Evolutionary conservation across 352 stramenopile genomes (phyloP), one percentile per base, ranked within the genome.

Genomic region (Peronospora tabacina): DNA sequence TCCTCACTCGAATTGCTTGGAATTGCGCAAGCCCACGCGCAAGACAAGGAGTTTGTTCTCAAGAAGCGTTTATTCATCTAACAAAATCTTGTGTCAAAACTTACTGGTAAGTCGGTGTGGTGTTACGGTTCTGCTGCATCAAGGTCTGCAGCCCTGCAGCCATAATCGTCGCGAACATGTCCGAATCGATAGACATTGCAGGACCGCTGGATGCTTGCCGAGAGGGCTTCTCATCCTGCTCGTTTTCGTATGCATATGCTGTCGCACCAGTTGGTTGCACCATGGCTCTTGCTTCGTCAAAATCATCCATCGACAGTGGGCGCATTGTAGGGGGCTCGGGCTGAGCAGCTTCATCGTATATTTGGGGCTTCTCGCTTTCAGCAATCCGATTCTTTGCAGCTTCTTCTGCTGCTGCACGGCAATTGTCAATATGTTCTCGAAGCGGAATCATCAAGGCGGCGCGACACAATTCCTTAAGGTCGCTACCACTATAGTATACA

Each of bases 401-500:
- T 33, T 68, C 53, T 28, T 80, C 63, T 48, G 52, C 53, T 52
- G 53, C 52, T 11, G 51, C 63, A n/a, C 68, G 63, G 20, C 83
- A 71, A 22, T 66, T 54, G 34, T 84, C 79, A 52, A 94, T 87
- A 57, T 92, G 77, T 49, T 93, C 84, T 26, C 82, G 79, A 49
- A 94, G 51, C 1, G 84, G 82, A 52, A 94, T 89, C 82, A 94
- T 92, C 15, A 93, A 66, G 10, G 84, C 82, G 13, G 84, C 84
- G 17, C 82, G 77, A 68, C 84, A 94, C 41, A 94, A 61, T 52
- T 94, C 84, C 62, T 94, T 94, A 20, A 99, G 66, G 62, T 99
- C 95, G 47, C 90, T 98, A 29, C 95, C 95, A 34, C 92, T 98
- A 68, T 97, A 99, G 47, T 94, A 85, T 19, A 85, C 71, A 0